phyloP scores from a whole-genome alignment of 495 filamentous ascomycete genomes.

The Aspergillus homomorphus region DNA sequence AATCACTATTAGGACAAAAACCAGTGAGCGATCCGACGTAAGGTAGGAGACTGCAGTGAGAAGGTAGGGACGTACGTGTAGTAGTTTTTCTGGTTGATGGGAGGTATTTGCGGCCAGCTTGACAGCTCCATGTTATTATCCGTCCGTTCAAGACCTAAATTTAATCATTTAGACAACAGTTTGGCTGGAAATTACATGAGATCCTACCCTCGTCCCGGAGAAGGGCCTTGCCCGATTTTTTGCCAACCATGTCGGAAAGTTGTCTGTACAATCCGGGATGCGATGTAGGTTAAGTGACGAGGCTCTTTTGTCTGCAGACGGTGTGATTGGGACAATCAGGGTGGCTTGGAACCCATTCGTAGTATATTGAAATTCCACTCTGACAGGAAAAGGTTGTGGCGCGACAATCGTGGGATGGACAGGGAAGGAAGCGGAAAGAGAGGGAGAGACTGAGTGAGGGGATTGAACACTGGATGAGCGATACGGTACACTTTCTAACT shows the following conservation, averaged over 20 bases:
- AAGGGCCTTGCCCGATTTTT: constrained; percentile 62
- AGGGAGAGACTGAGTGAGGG: not conserved
- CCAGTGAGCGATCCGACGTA: not conserved
- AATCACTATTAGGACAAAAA: constrained; percentile 59
- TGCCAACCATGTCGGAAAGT: constrained; percentile 54
- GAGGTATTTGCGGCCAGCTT: constrained; percentile 84
- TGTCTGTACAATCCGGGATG: not conserved
- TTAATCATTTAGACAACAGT: not conserved
- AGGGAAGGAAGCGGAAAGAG: not conserved
- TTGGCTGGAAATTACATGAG: constrained; percentile 3
- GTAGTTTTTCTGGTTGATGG: constrained; percentile 99
- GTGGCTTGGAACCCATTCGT: not conserved
- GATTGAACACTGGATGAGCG: not conserved
- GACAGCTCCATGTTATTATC: constrained; percentile 97
- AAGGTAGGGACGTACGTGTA: constrained; percentile 71
- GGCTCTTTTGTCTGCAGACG: not conserved
- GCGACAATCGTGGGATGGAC: not conserved
- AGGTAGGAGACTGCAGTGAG: not conserved
- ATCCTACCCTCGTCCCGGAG: constrained; percentile 59
- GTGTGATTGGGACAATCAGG: not conserved
- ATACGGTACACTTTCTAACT: not conserved
- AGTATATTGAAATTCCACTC: not conserved
- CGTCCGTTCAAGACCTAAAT: constrained; percentile 80
- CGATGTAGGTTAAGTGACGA: not conserved
- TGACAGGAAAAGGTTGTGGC: not conserved